These are phyloP conservation scores for Ogataea philodendri DNA, from an alignment of 805 yeast genomes.

Conservation along the genomic window DNA sequence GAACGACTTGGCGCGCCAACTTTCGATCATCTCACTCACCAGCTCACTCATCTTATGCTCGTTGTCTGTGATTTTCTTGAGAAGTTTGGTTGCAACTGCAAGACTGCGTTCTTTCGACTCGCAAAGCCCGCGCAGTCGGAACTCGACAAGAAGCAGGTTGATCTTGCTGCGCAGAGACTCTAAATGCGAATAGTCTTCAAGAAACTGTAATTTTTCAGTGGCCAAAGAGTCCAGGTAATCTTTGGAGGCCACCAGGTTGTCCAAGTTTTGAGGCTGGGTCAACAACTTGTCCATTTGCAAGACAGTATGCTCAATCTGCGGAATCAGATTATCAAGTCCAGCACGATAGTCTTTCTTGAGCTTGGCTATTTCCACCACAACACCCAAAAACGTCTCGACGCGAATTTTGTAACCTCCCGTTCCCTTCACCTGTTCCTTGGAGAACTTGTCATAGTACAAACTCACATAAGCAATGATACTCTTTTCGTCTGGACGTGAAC, in stretches of 20 bases:
- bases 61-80: conserved; percentile 1
- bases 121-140: conserved; percentile 17
- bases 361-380: conserved; percentile 20
- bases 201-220: conserved; percentile 14
- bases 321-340: conserved; percentile 17
- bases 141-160: conserved; percentile 19
- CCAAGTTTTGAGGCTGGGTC: too few species aligned
- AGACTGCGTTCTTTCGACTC: conserved; percentile 21
- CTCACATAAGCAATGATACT: conserved; percentile 57
- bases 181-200: conserved; percentile 17
- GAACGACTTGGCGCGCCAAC: conserved; percentile 26
- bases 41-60: conserved; percentile 3
- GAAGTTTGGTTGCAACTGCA: conserved; percentile 3
- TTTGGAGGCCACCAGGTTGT: conserved; percentile 2
- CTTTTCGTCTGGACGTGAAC: conserved; percentile 56
- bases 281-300: conserved; percentile 2
- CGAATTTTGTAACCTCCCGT: conserved; percentile 17
- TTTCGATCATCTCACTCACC: background rate
- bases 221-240: conserved; percentile 7
- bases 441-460: conserved; percentile 53
- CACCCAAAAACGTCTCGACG: conserved; percentile 29
- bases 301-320: conserved; percentile 14
- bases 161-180: conserved; percentile 20
- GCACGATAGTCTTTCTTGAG: conserved; percentile 19
- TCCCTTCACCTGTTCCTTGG: conserved; percentile 8